Percentiles rank a stretch among this genome's conserved stretches.
Conservation (phyloP, 768 basidiomycete genomes). For the Mrakia blollopis region DNA sequence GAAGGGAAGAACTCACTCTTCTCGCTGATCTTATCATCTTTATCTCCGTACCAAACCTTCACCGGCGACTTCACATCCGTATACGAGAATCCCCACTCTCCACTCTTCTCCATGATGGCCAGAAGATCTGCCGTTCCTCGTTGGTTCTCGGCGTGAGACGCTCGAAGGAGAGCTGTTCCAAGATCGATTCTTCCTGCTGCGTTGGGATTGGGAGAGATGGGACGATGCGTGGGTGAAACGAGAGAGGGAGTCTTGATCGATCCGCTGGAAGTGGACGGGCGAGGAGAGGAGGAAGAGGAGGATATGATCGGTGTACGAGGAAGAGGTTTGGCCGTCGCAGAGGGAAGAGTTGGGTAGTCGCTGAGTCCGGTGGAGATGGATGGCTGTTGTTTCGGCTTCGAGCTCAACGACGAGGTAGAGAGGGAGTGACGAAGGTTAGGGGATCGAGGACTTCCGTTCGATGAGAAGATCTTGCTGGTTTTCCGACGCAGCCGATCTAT, state of each 20-base stretch:
- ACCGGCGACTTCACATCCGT: constrained; percentile 67
- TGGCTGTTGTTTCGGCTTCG: neutral
- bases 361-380: neutral
- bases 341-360: neutral
- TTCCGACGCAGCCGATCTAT: neutral
- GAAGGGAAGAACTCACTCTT: constrained; percentile 50
- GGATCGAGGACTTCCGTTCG: neutral
- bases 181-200: constrained; percentile 48
- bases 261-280: neutral
- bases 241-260: constrained; percentile 23
- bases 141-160: constrained; percentile 67
- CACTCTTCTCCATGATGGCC: constrained; percentile 65
- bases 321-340: neutral
- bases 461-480: neutral
- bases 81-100: constrained; percentile 88
- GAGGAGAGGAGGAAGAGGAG: constrained; percentile 11
- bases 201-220: constrained; percentile 36
- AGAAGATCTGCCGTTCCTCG: constrained; percentile 87
- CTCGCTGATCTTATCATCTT: constrained; percentile 88
- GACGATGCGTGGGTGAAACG: constrained; percentile 29
- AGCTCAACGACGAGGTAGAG: neutral
- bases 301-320: neutral
- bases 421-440: neutral
- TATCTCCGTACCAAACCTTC: constrained; percentile 87
- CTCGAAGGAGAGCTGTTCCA: constrained; percentile 85